These are phyloP conservation scores for Phascolomyces articulosus DNA, from an alignment of 371 early-diverging fungal species.

Conservation along the genomic window DNA sequence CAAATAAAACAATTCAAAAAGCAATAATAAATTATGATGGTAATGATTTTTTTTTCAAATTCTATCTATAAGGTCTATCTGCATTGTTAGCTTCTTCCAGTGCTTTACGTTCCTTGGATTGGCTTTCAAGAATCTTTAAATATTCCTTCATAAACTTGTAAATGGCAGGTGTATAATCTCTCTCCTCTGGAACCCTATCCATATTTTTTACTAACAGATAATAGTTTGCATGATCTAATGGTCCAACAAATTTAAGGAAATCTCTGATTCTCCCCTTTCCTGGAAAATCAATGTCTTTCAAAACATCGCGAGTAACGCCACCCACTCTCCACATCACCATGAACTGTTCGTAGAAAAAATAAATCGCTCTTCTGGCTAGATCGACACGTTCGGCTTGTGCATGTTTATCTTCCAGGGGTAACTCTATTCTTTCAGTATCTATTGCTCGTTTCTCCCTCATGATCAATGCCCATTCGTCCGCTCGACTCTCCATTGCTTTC, in stretches of 20 bases:
- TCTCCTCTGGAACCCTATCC: neutral
- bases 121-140: neutral
- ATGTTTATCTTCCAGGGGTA: neutral
- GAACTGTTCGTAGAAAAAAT: neutral
- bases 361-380: neutral
- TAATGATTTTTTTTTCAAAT: too few species aligned
- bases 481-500: too few species aligned
- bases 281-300: neutral
- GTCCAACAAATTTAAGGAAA: neutral
- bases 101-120: too few species aligned
- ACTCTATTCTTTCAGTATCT: too few species aligned
- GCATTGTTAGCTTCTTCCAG: too few species aligned
- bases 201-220: neutral
- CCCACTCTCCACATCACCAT: neutral
- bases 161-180: neutral
- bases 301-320: neutral
- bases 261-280: neutral
- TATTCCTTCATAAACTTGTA: neutral
- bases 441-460: too few species aligned
- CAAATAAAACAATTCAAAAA: too few species aligned
- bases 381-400: neutral
- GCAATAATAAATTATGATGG: too few species aligned
- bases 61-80: too few species aligned
- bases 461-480: too few species aligned
- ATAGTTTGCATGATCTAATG: neutral